Evolutionary conservation across 2,329 filamentous ascomycete genomes (phyloP).

Genomic region (Pseudogymnoascus sp.): DNA sequence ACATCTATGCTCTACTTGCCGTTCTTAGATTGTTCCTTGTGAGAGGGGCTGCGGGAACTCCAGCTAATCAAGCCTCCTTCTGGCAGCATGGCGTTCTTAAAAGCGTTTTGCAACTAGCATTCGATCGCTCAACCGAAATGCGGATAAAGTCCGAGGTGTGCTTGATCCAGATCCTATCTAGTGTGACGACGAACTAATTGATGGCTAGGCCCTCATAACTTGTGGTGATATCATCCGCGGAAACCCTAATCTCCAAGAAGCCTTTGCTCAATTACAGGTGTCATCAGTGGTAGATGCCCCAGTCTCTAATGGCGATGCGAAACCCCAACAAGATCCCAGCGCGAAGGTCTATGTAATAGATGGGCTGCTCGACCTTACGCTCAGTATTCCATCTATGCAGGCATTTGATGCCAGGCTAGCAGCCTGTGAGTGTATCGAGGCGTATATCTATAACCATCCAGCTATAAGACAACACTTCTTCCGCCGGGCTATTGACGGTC

Average conservation of each 20-base stretch:
- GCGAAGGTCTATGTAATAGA: slow-evolving; percentile 82
- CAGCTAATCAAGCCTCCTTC: slow-evolving; percentile 77
- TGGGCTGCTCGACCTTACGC: slow-evolving; percentile 73
- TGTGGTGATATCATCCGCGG: slow-evolving; percentile 83
- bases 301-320: slow-evolving; percentile 31
- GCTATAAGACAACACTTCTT: slow-evolving; percentile 82
- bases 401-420: slow-evolving; percentile 76
- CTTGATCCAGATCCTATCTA: slow-evolving; percentile 4
- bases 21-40: slow-evolving; percentile 81
- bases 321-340: slow-evolving; percentile 39
- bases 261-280: slow-evolving; percentile 81
- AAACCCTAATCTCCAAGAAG: slow-evolving; percentile 73
- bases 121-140: slow-evolving; percentile 62
- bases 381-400: slow-evolving; percentile 58
- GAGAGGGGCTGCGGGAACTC: slow-evolving; percentile 69
- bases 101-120: slow-evolving; percentile 74
- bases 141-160: slow-evolving; percentile 73
- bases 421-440: slow-evolving; percentile 83
- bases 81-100: slow-evolving; percentile 75
- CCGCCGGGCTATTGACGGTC: slow-evolving; percentile 79
- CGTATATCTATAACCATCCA: slow-evolving; percentile 77
- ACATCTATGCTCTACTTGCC: slow-evolving; percentile 81
- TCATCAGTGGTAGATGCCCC: slow-evolving; percentile 44
- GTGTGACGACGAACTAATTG: slow-evolving; percentile 4
- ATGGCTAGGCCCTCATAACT: slow-evolving; percentile 61